Evolutionary conservation across 108 stramenopile species (phyloP).

Genomic region (Schizochytrium sp.): DNA sequence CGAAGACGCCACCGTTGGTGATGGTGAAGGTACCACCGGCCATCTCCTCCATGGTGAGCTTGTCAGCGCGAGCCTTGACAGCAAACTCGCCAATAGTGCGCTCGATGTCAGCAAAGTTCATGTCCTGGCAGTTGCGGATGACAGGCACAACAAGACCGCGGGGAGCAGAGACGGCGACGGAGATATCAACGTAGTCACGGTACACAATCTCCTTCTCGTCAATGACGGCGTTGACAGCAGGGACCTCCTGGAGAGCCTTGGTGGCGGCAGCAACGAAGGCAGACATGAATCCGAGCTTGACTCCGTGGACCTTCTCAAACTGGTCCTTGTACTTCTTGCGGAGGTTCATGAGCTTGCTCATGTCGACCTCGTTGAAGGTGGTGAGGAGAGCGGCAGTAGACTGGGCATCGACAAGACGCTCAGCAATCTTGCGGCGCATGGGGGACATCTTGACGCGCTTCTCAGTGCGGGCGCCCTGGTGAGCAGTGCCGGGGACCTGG

Average conservation of each 20-base stretch:
- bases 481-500: conserved; percentile 1
- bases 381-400: conserved; percentile 99
- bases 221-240: conserved; percentile 97
- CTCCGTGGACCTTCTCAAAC: conserved; percentile 94
- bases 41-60: conserved; percentile 96
- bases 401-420: conserved; percentile 97
- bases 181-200: conserved; percentile 95
- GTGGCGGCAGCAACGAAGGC: conserved; percentile 97
- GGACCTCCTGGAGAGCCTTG: conserved; percentile 89
- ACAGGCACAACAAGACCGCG: conserved; percentile 97
- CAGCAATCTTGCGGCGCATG: conserved; percentile 96
- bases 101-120: conserved; percentile 97
- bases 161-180: conserved; percentile 96
- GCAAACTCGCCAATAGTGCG: conserved; percentile 93
- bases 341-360: conserved; percentile 96
- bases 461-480: conserved; percentile 78
- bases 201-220: conserved; percentile 99
- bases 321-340: conserved; percentile 93
- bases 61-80: conserved; percentile 84
- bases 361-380: conserved; percentile 99
- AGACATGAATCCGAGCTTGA: conserved; percentile 98
- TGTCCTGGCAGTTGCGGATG: conserved; percentile 93
- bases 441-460: conserved; percentile 98
- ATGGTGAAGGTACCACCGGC: conserved; percentile 99
- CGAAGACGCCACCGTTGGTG: conserved; percentile 99